Evolutionary conservation across 305 asterid species (phyloP).

Genomic region (Fraxinus albicans): DNA sequence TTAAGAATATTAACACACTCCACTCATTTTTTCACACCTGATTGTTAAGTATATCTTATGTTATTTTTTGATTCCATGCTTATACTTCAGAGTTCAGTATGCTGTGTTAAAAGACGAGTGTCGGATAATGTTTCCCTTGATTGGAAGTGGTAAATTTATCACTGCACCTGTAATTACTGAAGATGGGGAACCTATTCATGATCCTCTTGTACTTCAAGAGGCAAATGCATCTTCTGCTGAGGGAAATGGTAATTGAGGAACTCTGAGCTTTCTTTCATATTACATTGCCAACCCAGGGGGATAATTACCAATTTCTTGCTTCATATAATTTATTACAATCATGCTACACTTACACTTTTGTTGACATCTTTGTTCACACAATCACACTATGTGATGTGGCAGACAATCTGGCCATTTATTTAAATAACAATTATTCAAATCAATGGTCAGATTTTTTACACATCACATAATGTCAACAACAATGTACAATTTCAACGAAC

Average conservation of each 20-base stretch:
- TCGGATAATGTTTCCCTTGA: conserved; percentile 64
- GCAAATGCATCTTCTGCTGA: conserved; percentile 37
- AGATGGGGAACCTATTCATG: conserved; percentile 65
- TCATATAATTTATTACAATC: conserved; percentile 8
- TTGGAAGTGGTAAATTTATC: conserved; percentile 75
- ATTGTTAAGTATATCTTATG: conserved; percentile 12
- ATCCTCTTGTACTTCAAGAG: conserved; percentile 80
- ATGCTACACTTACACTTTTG: not conserved
- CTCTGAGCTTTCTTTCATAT: conserved; percentile 23
- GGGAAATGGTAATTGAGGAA: conserved; percentile 35
- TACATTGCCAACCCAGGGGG: not conserved
- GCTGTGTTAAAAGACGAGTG: conserved; percentile 68
- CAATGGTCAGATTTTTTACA: not conserved
- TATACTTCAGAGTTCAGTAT: conserved; percentile 59
- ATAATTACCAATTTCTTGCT: conserved; percentile 12
- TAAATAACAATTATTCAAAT: not conserved
- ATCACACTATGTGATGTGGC: not conserved
- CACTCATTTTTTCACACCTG: conserved; percentile 14
- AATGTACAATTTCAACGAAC: not conserved
- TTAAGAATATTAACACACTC: not conserved
- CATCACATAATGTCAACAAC: not conserved
- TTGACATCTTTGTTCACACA: not conserved
- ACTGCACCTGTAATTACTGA: conserved; percentile 84
- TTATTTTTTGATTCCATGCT: conserved; percentile 14
- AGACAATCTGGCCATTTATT: not conserved